Evolutionary conservation across 1,139 yeast species (phyloP).

Genomic region (Debaryomyces nepalensis): DNA sequence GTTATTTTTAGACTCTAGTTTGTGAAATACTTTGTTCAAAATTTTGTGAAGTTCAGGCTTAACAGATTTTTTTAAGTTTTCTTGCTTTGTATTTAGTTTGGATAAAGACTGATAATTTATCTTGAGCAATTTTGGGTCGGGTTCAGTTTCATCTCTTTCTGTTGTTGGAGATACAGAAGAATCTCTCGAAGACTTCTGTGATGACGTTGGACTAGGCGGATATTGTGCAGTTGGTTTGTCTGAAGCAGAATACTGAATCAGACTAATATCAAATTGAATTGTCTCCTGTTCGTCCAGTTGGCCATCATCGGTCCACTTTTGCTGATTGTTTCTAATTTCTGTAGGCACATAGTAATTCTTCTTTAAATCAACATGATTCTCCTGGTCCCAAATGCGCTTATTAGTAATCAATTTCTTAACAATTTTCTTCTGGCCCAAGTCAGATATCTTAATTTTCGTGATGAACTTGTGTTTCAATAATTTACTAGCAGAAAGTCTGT

Average conservation of each 20-base stretch:
- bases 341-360: slow-evolving; percentile 48
- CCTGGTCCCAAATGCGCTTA: slow-evolving; percentile 49
- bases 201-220: slow-evolving; percentile 20
- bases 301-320: slow-evolving; percentile 35
- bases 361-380: slow-evolving; percentile 37
- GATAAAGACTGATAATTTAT: slow-evolving; percentile 15
- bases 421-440: slow-evolving; percentile 21
- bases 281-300: slow-evolving; percentile 19
- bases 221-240: slow-evolving; percentile 5
- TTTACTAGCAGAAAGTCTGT: slow-evolving; percentile 60
- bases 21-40: slow-evolving; percentile 40
- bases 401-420: slow-evolving; percentile 42
- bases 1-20: slow-evolving; percentile 37
- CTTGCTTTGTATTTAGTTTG: slow-evolving; percentile 25
- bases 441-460: slow-evolving; percentile 22
- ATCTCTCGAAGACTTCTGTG: slow-evolving; percentile 21
- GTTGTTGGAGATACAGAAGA: slow-evolving; percentile 22
- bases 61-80: slow-evolving; percentile 28
- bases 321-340: slow-evolving; percentile 39
- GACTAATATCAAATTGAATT: slow-evolving; percentile 45
- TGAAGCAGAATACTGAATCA: slow-evolving; percentile 24
- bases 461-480: slow-evolving; percentile 68
- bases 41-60: slow-evolving; percentile 38
- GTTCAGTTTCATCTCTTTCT: slow-evolving; percentile 1
- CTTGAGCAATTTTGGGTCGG: slow-evolving; percentile 2